Evolutionary conservation across 805 yeast genomes (phyloP).

Genomic region (Sugiyamaella lignohabitans): DNA sequence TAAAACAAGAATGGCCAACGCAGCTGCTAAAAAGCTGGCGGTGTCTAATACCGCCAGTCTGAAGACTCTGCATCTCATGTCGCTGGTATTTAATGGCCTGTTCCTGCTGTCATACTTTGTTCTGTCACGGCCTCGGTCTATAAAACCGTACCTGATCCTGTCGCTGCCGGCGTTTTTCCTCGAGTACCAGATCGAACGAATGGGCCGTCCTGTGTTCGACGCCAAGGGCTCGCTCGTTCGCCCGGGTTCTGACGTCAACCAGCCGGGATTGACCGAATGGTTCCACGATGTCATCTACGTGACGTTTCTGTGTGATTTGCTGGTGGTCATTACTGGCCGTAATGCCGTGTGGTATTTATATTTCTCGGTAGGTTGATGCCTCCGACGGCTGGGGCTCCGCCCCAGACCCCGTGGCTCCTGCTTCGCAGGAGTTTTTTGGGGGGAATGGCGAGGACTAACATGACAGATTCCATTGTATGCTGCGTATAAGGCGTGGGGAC

Average conservation of each 20-base stretch:
- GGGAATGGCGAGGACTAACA: slow-evolving; percentile 2
- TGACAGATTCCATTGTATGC: slow-evolving; percentile 46
- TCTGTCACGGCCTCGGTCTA: slow-evolving; percentile 42
- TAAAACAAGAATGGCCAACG: slow-evolving; percentile 41
- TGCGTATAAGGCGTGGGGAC: slow-evolving; percentile 37
- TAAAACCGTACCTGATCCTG: slow-evolving; percentile 39
- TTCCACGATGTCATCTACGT: slow-evolving; percentile 64
- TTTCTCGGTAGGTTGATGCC: slow-evolving; percentile 27
- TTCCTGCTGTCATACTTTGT: slow-evolving; percentile 35
- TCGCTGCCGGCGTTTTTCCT: slow-evolving; percentile 39
- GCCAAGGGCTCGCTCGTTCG: slow-evolving; percentile 41
- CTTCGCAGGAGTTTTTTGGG: not conserved
- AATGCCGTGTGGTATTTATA: slow-evolving; percentile 56
- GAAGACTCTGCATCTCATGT: slow-evolving; percentile 30
- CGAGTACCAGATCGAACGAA: slow-evolving; percentile 49
- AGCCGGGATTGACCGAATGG: slow-evolving; percentile 63
- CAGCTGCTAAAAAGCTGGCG: slow-evolving; percentile 39
- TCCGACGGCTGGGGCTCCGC: not conserved
- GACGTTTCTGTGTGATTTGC: slow-evolving; percentile 51
- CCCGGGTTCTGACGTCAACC: slow-evolving; percentile 57
- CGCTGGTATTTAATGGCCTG: slow-evolving; percentile 36
- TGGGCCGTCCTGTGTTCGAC: slow-evolving; percentile 54
- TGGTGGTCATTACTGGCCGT: slow-evolving; percentile 49
- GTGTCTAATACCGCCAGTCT: slow-evolving; percentile 30
- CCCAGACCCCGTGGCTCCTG: too few species aligned